Conservation (phyloP, 345 rosid species). For the Camelina laxa region DNA sequence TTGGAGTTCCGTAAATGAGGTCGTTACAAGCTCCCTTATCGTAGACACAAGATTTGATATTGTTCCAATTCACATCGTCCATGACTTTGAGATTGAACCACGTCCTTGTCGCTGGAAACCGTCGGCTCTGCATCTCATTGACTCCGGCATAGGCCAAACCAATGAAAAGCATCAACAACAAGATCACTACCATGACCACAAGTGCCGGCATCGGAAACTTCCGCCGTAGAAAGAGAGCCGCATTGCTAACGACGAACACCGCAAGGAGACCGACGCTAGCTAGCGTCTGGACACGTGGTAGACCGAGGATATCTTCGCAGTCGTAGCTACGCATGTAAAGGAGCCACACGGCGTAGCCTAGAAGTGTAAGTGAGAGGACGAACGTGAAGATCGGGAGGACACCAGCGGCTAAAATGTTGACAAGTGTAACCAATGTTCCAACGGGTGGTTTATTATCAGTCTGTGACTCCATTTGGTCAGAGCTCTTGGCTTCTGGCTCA, state of each 20-base stretch:
- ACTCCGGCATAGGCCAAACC: slow-evolving; percentile 70
- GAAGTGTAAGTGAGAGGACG: slow-evolving; percentile 66
- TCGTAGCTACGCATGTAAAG: slow-evolving; percentile 75
- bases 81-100: slow-evolving; percentile 63
- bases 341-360: slow-evolving; percentile 65
- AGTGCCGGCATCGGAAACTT: slow-evolving; percentile 58
- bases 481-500: slow-evolving; percentile 32
- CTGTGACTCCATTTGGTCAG: slow-evolving; percentile 45
- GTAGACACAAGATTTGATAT: slow-evolving; percentile 67
- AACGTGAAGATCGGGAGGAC: slow-evolving; percentile 50
- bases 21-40: slow-evolving; percentile 55
- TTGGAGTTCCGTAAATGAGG: slow-evolving; percentile 26
- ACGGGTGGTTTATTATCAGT: slow-evolving; percentile 34
- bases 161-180: slow-evolving; percentile 58
- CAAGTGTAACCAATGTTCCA: slow-evolving; percentile 17
- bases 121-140: slow-evolving; percentile 53
- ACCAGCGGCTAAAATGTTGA: slow-evolving; percentile 46
- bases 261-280: slow-evolving; percentile 55
- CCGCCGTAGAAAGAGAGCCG: slow-evolving; percentile 46
- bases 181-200: slow-evolving; percentile 54
- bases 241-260: slow-evolving; percentile 54
- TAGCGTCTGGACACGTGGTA: slow-evolving; percentile 60
- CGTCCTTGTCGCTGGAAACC: slow-evolving; percentile 56
- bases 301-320: slow-evolving; percentile 64
- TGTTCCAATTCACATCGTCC: slow-evolving; percentile 54